Base-by-base conservation (phyloP, 2,329 filamentous ascomycete species). In the Chaetothyriales sp. region DNA sequence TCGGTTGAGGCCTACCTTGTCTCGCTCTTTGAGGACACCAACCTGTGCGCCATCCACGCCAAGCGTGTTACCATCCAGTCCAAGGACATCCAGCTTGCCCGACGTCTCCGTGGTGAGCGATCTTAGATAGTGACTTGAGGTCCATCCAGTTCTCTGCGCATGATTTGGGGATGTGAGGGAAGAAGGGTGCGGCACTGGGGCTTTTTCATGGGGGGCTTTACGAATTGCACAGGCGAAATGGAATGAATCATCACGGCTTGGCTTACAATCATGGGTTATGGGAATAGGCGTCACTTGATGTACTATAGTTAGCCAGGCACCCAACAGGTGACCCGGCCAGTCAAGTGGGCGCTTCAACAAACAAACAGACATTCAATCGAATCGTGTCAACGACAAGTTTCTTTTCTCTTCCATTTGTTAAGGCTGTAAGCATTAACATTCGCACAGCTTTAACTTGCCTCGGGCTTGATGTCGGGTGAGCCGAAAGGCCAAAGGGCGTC, bases 1-100 rank as follows among this genome's bases (percentile, higher is more conserved):
- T 95, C 92, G 50, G 89, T 95, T 60, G 92, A 98, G 78, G 94
- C 92, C 2, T 96, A 95, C 75, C 84, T 98, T 65, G 89, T 96
- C 72, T 94, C 89, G 44, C 83, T 96, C 59, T 96, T 96, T 64
- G 89, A 96, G 73, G 90, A 96, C 69, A 95, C 90, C 74, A 96
- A 96, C 77, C 76, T 95, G 49, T 96, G 90, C 75, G 90, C 92
- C 66, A 95, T 96, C 71, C 92, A 96, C 75, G 90, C 92, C 73
- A 96, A 96, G 82, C 88, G 92, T 76, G 92, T 96, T 67, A 96
- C 90, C 66, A 96, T 96, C 73, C 90, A 74, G 66, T 71, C 68
- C 72, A 95, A 95, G 79, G 90, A 95, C 65, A 95, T 96, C 68
- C 90, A 96, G 75, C 81, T 96, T 48, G 89, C 90, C 65, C 85